Evolutionary conservation across 2,329 filamentous ascomycete species (phyloP).

Genomic region (Colletotrichum melonis): DNA sequence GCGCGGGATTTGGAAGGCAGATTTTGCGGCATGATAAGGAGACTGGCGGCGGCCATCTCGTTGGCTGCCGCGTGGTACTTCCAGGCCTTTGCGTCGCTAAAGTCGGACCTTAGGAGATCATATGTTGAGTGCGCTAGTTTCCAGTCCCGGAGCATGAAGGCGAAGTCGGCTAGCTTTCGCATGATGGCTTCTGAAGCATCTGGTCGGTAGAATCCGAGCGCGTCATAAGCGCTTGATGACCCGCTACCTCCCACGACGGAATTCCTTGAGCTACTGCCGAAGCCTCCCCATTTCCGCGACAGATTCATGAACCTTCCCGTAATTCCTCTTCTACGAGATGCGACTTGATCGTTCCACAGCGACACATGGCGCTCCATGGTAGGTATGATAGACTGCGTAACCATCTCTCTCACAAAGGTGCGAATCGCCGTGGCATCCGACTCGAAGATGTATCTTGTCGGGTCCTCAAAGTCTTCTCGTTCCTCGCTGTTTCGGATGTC

Average conservation of each 20-base stretch:
- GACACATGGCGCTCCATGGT: constrained; percentile 95
- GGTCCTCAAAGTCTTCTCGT: constrained; percentile 77
- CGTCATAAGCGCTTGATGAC: constrained; percentile 75
- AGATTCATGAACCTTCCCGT: constrained; percentile 95
- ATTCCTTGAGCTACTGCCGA: constrained; percentile 74
- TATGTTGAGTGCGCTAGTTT: constrained; percentile 93
- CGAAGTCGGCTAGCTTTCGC: constrained; percentile 93
- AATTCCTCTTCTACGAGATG: constrained; percentile 87
- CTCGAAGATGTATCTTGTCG: constrained; percentile 86
- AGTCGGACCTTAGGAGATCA: constrained; percentile 89
- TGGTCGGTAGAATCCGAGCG: constrained; percentile 82
- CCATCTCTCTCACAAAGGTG: constrained; percentile 92
- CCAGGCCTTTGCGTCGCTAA: constrained; percentile 96
- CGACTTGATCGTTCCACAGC: constrained; percentile 97
- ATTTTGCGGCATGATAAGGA: constrained; percentile 80
- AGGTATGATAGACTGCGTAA: constrained; percentile 92
- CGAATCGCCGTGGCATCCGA: constrained; percentile 90
- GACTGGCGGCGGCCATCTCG: constrained; percentile 92
- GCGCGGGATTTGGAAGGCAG: constrained; percentile 80
- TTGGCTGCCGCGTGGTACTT: constrained; percentile 92
- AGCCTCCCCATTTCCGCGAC: constrained; percentile 89
- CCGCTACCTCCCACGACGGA: constrained; percentile 66
- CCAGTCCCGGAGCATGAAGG: constrained; percentile 97
- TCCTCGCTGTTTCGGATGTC: constrained; percentile 77
- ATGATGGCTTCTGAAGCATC: constrained; percentile 90